Evolutionary conservation across 345 rosid genomes (phyloP).

Genomic region (Ceriops tagal): DNA sequence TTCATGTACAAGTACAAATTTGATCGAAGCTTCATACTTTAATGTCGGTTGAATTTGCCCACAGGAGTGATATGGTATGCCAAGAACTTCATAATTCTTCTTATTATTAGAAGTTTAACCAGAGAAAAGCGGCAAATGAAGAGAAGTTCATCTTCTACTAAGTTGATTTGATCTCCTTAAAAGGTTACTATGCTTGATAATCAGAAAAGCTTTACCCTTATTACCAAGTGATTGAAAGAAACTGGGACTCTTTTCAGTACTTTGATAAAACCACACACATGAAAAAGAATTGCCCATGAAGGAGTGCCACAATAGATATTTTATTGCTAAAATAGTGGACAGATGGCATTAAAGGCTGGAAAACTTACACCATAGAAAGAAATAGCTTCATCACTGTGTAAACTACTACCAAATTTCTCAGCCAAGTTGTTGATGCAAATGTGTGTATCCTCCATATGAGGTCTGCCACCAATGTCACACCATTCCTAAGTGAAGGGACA

Average conservation of each 20-base stretch:
- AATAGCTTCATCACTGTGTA: too few relatives aligned
- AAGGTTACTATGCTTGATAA: background rate
- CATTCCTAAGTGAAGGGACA: too few relatives aligned
- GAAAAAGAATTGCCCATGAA: background rate
- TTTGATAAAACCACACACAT: background rate
- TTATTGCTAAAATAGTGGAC: background rate
- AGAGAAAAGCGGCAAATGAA: background rate
- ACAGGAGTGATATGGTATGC: background rate
- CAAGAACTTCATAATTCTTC: background rate
- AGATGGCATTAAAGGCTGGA: background rate
- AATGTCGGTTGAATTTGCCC: too few relatives aligned
- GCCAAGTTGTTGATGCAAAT: too few relatives aligned
- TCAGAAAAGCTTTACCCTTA: background rate
- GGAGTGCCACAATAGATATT: background rate
- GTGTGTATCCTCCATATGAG: too few relatives aligned
- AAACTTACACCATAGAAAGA: slow-evolving; percentile 75
- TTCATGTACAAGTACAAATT: too few relatives aligned
- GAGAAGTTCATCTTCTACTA: background rate
- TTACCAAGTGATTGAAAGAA: background rate
- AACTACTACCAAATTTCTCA: too few relatives aligned
- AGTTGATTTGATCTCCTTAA: background rate
- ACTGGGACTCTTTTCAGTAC: background rate
- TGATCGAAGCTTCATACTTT: too few relatives aligned
- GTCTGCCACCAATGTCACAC: too few relatives aligned
- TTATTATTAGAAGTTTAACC: background rate